These are phyloP conservation scores for Fusarium tuaranense DNA, from an alignment of 2,329 filamentous ascomycete species.

Conservation along the genomic window DNA sequence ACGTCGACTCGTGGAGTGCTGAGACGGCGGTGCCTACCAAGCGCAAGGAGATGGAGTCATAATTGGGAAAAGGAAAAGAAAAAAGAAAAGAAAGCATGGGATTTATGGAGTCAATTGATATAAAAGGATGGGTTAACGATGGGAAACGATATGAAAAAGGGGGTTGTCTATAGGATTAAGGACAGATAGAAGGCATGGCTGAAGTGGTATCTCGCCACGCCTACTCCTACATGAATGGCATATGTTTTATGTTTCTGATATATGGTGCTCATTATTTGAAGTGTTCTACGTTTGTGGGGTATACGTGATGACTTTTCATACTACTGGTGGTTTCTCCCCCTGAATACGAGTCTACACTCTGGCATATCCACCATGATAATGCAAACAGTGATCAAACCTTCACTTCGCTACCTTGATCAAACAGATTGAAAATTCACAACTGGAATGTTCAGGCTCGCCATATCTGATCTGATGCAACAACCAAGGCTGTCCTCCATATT, in stretches of 20 bases:
- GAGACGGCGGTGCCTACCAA: conserved; percentile 38
- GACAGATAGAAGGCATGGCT: conserved; percentile 25
- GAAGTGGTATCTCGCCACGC: conserved; percentile 14
- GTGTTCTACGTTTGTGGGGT: neutral
- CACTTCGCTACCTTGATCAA: neutral
- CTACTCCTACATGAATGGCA: conserved; percentile 27
- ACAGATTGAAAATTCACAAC: neutral
- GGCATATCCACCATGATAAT: neutral
- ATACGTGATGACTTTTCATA: neutral
- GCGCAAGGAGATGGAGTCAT: conserved; percentile 42
- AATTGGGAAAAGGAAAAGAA: conserved; percentile 16
- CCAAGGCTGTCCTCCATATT: neutral
- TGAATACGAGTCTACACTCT: neutral
- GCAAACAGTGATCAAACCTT: neutral
- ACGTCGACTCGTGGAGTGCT: conserved; percentile 50
- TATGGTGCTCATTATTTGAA: neutral
- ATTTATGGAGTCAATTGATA: conserved; percentile 34
- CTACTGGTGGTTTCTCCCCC: neutral
- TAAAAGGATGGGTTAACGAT: conserved; percentile 18
- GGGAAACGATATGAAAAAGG: conserved; percentile 29
- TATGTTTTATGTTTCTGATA: conserved; percentile 14
- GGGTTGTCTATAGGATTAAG: conserved; percentile 15
- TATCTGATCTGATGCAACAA: neutral
- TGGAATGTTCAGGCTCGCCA: neutral
- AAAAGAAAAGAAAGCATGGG: conserved; percentile 16